These are phyloP conservation scores for Penicillium goetzii DNA, from an alignment of 495 filamentous ascomycete genomes.

Conservation along the genomic window DNA sequence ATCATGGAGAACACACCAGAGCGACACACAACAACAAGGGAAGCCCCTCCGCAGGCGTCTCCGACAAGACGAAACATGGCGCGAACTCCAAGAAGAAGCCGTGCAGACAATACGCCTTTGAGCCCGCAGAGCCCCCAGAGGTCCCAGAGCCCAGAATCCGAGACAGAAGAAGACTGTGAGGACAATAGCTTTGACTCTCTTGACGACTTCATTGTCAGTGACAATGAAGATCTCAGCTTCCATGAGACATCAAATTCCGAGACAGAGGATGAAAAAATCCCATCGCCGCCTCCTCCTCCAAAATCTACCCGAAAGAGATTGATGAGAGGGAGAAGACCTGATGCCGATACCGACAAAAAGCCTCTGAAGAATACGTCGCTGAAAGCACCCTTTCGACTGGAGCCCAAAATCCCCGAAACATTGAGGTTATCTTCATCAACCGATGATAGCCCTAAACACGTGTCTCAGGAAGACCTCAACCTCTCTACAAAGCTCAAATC, in stretches of 20 bases:
- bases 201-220: conserved; percentile 53
- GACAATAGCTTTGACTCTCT: conserved; percentile 44
- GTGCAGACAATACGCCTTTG: conserved; percentile 13
- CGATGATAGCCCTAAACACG: conserved; percentile 17
- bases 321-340: conserved; percentile 41
- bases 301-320: conserved; percentile 37
- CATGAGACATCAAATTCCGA: conserved; percentile 43
- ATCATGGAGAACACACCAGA: conserved; percentile 34
- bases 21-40: conserved; percentile 16
- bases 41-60: conserved; percentile 28
- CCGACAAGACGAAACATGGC: conserved; percentile 25
- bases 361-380: conserved; percentile 18
- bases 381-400: conserved; percentile 24
- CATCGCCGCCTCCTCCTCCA: conserved; percentile 33
- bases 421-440: conserved; percentile 22
- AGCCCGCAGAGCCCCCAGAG: conserved; percentile 15
- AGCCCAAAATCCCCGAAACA: conserved; percentile 28
- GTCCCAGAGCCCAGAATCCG: conserved; percentile 19
- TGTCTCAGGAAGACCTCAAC: conserved; percentile 33
- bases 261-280: conserved; percentile 34
- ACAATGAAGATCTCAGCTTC: conserved; percentile 49
- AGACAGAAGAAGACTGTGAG: conserved; percentile 29
- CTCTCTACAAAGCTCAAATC: conserved; percentile 30
- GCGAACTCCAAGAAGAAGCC: conserved; percentile 23
- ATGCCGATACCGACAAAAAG: conserved; percentile 24